Evolutionary conservation across 2,329 filamentous ascomycete species (phyloP).

Genomic region (Orbilia blumenaviensis): DNA sequence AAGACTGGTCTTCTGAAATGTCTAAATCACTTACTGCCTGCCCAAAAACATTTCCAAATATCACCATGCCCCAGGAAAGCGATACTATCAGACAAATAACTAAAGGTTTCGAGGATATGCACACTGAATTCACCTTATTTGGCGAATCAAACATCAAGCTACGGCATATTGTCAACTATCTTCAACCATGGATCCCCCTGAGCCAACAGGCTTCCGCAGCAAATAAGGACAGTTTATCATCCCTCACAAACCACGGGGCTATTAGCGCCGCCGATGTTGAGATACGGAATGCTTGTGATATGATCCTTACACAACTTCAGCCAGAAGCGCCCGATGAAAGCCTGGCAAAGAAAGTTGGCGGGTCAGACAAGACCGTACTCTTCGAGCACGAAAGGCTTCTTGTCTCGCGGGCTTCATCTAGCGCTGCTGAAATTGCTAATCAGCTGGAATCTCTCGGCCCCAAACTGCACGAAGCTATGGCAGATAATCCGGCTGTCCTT

Average conservation of each 20-base stretch:
- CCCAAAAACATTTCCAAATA: constrained; percentile 28
- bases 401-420: not conserved
- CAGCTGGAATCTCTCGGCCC: constrained; percentile 13
- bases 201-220: not conserved
- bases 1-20: constrained; percentile 11
- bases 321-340: constrained; percentile 1
- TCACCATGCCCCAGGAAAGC: constrained; percentile 6
- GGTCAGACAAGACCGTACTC: constrained; percentile 22
- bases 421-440: not conserved
- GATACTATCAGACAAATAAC: not conserved
- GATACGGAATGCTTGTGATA: constrained; percentile 32
- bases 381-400: constrained; percentile 35
- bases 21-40: not conserved
- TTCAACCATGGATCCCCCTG: constrained; percentile 22
- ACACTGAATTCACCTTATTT: constrained; percentile 3
- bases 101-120: constrained; percentile 2
- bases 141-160: constrained; percentile 8
- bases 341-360: constrained; percentile 17
- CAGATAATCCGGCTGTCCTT: constrained; percentile 1
- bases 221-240: not conserved
- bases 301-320: constrained; percentile 33
- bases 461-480: not conserved
- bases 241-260: not conserved
- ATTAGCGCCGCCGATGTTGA: constrained; percentile 2
- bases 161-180: constrained; percentile 32